Evolutionary conservation across 768 basidiomycete genomes (phyloP).

Genomic region (Pulveroboletus sp.): DNA sequence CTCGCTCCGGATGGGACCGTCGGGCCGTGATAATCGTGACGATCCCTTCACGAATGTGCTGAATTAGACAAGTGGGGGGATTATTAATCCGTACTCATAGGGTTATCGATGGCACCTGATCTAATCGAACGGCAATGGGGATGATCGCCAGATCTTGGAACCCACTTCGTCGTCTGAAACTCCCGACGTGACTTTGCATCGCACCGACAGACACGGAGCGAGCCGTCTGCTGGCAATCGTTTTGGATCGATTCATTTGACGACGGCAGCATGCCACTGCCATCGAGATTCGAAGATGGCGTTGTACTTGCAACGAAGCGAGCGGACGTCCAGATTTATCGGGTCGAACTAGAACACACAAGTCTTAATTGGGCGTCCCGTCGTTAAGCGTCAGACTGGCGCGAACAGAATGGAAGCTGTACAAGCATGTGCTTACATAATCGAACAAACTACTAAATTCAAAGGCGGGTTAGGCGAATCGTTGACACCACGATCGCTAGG

Average conservation of each 20-base stretch:
- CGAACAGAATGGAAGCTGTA: slow-evolving; percentile 28
- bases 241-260: slow-evolving; percentile 21
- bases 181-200: slow-evolving; percentile 12
- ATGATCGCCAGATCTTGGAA: slow-evolving; percentile 17
- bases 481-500: slow-evolving; percentile 16
- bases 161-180: slow-evolving; percentile 5
- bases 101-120: slow-evolving; percentile 22
- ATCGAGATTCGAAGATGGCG: slow-evolving; percentile 21
- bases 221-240: slow-evolving; percentile 16
- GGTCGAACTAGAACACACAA: slow-evolving; percentile 8
- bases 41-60: slow-evolving; percentile 30
- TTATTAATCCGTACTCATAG: slow-evolving; percentile 23
- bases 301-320: slow-evolving; percentile 22
- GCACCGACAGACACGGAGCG: slow-evolving; percentile 25
- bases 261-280: neutral
- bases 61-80: slow-evolving; percentile 18
- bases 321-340: slow-evolving; percentile 5
- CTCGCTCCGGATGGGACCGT: slow-evolving; percentile 5
- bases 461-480: slow-evolving; percentile 15
- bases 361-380: slow-evolving; percentile 15
- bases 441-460: slow-evolving; percentile 7
- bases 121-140: slow-evolving; percentile 12
- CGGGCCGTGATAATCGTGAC: slow-evolving; percentile 31
- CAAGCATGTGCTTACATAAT: slow-evolving; percentile 22
- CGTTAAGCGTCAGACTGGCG: slow-evolving; percentile 27